Evolutionary conservation across 2,329 filamentous ascomycete genomes (phyloP).

Genomic region (Cercospora janseana): DNA sequence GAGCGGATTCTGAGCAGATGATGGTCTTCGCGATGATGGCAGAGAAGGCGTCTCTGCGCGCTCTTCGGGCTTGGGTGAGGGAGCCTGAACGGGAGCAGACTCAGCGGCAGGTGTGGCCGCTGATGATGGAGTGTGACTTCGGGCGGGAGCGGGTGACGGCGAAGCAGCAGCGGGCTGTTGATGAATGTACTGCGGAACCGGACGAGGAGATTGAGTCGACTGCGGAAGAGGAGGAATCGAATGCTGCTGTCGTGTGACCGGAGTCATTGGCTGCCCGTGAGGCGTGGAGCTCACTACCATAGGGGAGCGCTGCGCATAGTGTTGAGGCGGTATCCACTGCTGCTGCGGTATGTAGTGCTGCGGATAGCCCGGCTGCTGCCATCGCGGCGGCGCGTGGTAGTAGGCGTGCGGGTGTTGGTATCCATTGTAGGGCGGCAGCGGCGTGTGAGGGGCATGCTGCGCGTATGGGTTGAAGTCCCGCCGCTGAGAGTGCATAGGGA

Average conservation of each 20-base stretch:
- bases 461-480: constrained; percentile 37
- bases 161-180: constrained; percentile 19
- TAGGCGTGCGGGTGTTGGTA: constrained; percentile 32
- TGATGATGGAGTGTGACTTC: constrained; percentile 13
- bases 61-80: constrained; percentile 13
- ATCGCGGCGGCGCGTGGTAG: constrained; percentile 29
- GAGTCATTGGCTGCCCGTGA: constrained; percentile 50
- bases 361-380: constrained; percentile 37
- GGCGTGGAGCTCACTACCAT: constrained; percentile 49
- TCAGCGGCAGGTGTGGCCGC: constrained; percentile 15
- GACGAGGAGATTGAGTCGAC: constrained; percentile 33
- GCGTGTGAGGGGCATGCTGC: constrained; percentile 40
- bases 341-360: constrained; percentile 39
- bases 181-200: constrained; percentile 24
- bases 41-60: constrained; percentile 23
- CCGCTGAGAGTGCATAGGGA: constrained; percentile 28
- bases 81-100: constrained; percentile 13
- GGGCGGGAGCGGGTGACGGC: constrained; percentile 16
- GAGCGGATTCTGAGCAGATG: constrained; percentile 22
- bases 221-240: constrained; percentile 36
- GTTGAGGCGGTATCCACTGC: constrained; percentile 37
- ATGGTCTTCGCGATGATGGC: constrained; percentile 20
- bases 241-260: constrained; percentile 41
- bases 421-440: constrained; percentile 36
- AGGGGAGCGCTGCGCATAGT: constrained; percentile 43